Evolutionary conservation across 2,329 filamentous ascomycete species (phyloP).

Genomic region (Ophiostoma sp.): DNA sequence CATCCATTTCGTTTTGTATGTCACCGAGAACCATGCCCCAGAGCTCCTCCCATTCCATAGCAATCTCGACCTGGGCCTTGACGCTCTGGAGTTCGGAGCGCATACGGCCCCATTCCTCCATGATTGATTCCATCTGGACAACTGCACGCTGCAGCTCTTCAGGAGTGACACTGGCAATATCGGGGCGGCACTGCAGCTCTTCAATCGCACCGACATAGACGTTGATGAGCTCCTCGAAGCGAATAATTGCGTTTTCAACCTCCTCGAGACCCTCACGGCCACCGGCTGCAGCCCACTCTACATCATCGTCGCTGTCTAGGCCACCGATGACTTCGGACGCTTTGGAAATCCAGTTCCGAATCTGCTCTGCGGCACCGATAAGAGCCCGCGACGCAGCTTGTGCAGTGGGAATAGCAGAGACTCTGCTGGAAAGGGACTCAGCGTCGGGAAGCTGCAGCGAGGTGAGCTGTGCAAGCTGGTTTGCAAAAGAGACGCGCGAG

Average conservation of each 20-base stretch:
- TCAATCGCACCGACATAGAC: conserved; percentile 95
- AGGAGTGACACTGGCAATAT: conserved; percentile 66
- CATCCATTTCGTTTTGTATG: conserved; percentile 72
- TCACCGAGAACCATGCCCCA: conserved; percentile 93
- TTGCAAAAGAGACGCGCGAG: conserved; percentile 85
- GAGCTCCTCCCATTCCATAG: conserved; percentile 98
- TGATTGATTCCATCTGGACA: conserved; percentile 80
- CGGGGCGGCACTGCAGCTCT: conserved; percentile 70
- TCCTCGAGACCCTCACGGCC: conserved; percentile 74
- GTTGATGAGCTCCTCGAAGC: conserved; percentile 84
- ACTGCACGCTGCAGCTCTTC: conserved; percentile 72
- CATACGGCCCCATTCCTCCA: conserved; percentile 79
- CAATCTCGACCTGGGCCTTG: conserved; percentile 87
- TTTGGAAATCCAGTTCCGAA: conserved; percentile 88
- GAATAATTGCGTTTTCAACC: conserved; percentile 67
- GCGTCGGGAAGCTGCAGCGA: conserved; percentile 85
- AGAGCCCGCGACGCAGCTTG: conserved; percentile 77
- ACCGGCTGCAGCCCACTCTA: conserved; percentile 90
- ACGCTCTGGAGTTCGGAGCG: conserved; percentile 70
- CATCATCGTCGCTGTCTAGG: conserved; percentile 90
- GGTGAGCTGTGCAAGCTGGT: conserved; percentile 86
- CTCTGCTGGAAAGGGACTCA: conserved; percentile 72
- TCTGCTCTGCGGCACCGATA: conserved; percentile 84
- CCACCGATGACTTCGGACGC: conserved; percentile 83
- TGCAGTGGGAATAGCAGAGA: conserved; percentile 78